phyloP scores from a whole-genome alignment of 2,329 filamentous ascomycete genomes.

The Penicillium brevicompactum region DNA sequence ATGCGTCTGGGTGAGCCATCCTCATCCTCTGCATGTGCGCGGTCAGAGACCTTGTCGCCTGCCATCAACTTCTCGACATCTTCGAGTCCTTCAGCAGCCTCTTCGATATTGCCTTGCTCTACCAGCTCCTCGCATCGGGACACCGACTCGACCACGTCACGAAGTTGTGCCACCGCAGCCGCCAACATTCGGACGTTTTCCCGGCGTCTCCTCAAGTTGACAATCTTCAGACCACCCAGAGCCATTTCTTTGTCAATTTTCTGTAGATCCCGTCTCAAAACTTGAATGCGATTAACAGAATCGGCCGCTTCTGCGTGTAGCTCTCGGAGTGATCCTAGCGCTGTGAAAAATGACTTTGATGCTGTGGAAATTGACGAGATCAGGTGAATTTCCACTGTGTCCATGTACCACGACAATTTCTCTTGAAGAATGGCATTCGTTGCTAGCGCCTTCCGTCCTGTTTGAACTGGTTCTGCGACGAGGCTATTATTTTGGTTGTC shows the following conservation, averaged over 20 bases:
- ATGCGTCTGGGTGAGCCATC: conserved; percentile 34
- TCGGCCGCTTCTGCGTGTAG: conserved; percentile 90
- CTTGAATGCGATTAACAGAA: conserved; percentile 84
- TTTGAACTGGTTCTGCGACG: conserved; percentile 56
- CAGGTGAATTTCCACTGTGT: conserved; percentile 95
- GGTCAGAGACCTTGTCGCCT: conserved; percentile 60
- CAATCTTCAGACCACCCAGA: conserved; percentile 78
- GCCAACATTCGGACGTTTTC: conserved; percentile 84
- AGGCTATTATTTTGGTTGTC: conserved; percentile 60
- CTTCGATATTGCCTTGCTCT: conserved; percentile 79
- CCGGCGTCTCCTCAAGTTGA: conserved; percentile 76
- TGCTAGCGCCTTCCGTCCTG: conserved; percentile 77
- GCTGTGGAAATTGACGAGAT: conserved; percentile 96
- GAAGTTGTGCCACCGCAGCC: conserved; percentile 80
- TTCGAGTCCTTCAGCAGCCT: conserved; percentile 76
- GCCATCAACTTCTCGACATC: conserved; percentile 77
- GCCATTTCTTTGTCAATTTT: conserved; percentile 86
- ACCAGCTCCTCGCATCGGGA: conserved; percentile 77
- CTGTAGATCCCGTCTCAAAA: conserved; percentile 74
- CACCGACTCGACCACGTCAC: conserved; percentile 74
- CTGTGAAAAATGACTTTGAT: conserved; percentile 94
- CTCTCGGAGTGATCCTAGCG: conserved; percentile 85
- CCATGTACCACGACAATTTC: conserved; percentile 99
- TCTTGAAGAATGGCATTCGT: conserved; percentile 98
- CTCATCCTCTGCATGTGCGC: conserved; percentile 28